Percentiles rank a stretch among this genome's conserved stretches.
These are phyloP conservation scores for Cyclotella sp. DNA, from an alignment of 108 stramenopile genomes.

Conservation along the genomic window DNA sequence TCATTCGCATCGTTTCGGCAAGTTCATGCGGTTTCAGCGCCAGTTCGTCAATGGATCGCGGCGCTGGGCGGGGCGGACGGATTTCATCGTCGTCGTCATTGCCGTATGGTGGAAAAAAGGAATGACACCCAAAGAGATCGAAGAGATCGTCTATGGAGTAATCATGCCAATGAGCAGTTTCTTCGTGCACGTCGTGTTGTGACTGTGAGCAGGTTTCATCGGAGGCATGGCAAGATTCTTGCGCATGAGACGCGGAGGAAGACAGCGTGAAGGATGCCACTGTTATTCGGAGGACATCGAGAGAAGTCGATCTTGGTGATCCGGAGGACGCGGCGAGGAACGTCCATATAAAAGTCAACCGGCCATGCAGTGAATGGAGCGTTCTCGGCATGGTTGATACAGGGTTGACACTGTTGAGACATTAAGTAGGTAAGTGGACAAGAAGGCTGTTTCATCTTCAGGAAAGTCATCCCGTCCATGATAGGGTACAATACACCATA, in stretches of 20 bases:
- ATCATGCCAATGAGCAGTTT: not conserved
- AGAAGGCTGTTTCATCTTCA: no score
- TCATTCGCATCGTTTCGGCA: not conserved
- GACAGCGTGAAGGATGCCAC: not conserved
- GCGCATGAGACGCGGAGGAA: not conserved
- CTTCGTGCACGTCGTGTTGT: not conserved
- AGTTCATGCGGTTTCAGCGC: not conserved
- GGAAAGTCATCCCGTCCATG: no score
- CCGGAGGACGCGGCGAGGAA: no score
- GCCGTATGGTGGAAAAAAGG: not conserved
- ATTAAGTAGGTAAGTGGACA: no score
- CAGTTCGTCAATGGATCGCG: not conserved
- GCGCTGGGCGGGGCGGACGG: not conserved
- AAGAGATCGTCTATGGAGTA: conserved; percentile 13
- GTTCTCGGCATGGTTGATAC: no score
- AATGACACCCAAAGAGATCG: not conserved
- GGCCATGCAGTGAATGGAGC: no score
- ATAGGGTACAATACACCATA: no score
- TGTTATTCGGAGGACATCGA: no score
- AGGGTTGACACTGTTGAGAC: no score
- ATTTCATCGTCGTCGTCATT: not conserved
- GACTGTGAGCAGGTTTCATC: not conserved
- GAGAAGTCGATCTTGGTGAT: no score
- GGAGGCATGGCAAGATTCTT: not conserved
- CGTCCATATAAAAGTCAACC: no score